These are phyloP conservation scores for Lunularia cruciata DNA, from an alignment of 225 moss, liverwort and hornwort genomes.

Conservation along the genomic window DNA sequence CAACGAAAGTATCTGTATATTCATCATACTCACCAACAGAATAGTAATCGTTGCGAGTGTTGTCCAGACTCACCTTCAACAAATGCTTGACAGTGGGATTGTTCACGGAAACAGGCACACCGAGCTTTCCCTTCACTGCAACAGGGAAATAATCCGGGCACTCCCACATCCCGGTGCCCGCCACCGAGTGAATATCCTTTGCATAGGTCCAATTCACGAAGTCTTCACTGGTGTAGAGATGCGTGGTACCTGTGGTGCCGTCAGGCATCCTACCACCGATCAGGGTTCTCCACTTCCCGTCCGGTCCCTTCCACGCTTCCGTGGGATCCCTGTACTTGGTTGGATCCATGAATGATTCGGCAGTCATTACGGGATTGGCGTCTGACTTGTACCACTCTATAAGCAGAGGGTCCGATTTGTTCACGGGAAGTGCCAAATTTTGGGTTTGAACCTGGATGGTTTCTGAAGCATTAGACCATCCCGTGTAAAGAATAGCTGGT, in stretches of 20 bases:
- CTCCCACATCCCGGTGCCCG: constrained; percentile 90
- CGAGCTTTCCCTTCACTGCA: constrained; percentile 29
- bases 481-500: constrained; percentile 1
- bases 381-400: constrained; percentile 60
- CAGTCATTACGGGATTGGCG: constrained; percentile 60
- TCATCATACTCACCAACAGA: constrained; percentile 57
- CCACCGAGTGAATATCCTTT: constrained; percentile 46
- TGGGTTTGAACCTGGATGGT: constrained; percentile 32
- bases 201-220: constrained; percentile 55
- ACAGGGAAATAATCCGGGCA: constrained; percentile 86
- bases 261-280: constrained; percentile 41
- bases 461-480: constrained; percentile 26
- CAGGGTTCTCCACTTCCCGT: constrained; percentile 60
- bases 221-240: constrained; percentile 60
- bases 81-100: constrained; percentile 54
- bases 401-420: constrained; percentile 71
- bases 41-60: constrained; percentile 61
- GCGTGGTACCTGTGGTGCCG: constrained; percentile 45
- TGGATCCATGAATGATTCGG: constrained; percentile 41
- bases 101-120: constrained; percentile 40
- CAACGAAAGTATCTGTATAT: constrained; percentile 53
- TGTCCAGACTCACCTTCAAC: constrained; percentile 59
- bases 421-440: constrained; percentile 52
- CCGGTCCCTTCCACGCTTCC: constrained; percentile 58
- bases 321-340: constrained; percentile 64